Evolutionary conservation across 768 basidiomycete genomes (phyloP).

Genomic region (Lentinula raphanica): DNA sequence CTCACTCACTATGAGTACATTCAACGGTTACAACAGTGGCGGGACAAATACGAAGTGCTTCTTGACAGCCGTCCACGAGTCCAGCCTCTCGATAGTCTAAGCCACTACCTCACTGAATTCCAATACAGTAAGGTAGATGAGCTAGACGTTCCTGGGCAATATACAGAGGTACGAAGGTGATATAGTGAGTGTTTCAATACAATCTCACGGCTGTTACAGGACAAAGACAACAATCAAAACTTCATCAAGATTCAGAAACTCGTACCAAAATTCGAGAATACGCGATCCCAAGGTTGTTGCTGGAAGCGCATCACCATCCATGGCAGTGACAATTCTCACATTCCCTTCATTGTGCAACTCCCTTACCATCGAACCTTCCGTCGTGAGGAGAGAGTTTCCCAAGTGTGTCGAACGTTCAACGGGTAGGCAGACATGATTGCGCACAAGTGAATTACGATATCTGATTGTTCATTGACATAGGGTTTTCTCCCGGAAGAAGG

Average conservation of each 20-base stretch:
- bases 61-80: conserved; percentile 79
- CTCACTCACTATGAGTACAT: conserved; percentile 86
- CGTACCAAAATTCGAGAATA: conserved; percentile 84
- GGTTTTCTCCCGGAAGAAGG: conserved; percentile 81
- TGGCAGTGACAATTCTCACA: conserved; percentile 85
- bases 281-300: conserved; percentile 77
- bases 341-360: conserved; percentile 87
- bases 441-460: too few species aligned
- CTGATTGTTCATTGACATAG: too few species aligned
- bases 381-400: conserved; percentile 88
- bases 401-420: conserved; percentile 92
- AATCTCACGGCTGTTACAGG: conserved; percentile 39
- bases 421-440: conserved; percentile 43
- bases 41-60: conserved; percentile 80
- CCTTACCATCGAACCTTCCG: conserved; percentile 82
- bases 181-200: not conserved
- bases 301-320: conserved; percentile 89
- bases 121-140: conserved; percentile 97
- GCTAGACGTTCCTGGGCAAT: conserved; percentile 98
- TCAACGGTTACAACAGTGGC: conserved; percentile 84
- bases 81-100: conserved; percentile 80
- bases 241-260: conserved; percentile 91
- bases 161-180: conserved; percentile 75
- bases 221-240: conserved; percentile 89
- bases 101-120: conserved; percentile 95